Percentiles rank a stretch among this genome's conserved stretches.
Evolutionary conservation across 371 early-diverging fungal genomes (phyloP).

Genomic region (Haplosporangium sp.): DNA sequence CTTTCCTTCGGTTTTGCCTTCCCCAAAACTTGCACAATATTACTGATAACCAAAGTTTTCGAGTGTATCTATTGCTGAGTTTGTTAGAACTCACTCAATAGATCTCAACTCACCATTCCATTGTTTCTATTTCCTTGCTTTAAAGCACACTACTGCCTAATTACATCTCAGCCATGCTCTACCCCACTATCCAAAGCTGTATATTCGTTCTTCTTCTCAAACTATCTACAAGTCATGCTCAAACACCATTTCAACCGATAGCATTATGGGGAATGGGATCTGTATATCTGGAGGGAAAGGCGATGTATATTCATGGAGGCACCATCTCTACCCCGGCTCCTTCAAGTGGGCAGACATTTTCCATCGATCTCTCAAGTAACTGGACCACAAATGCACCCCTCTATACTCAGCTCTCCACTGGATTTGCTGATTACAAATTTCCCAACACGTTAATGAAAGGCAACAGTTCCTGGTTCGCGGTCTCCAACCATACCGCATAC

Average conservation of each 20-base stretch:
- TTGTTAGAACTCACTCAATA: too few relatives aligned
- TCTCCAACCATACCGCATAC: constrained; percentile 48
- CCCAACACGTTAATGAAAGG: constrained; percentile 7
- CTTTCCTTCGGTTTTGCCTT: too few relatives aligned
- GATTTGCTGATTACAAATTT: constrained; percentile 4
- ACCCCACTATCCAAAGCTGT: too few relatives aligned
- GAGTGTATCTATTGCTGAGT: too few relatives aligned
- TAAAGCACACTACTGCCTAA: too few relatives aligned
- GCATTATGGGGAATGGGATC: background rate
- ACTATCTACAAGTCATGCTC: background rate
- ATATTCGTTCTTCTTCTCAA: too few relatives aligned
- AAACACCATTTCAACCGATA: constrained; percentile 10
- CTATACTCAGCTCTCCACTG: constrained; percentile 3
- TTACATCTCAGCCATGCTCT: too few relatives aligned
- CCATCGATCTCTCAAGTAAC: constrained; percentile 26
- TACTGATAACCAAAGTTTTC: too few relatives aligned
- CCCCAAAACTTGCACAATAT: too few relatives aligned
- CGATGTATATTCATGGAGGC: constrained; percentile 26
- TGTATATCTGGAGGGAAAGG: constrained; percentile 18
- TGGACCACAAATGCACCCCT: constrained; percentile 19
- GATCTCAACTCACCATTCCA: too few relatives aligned
- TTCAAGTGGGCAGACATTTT: constrained; percentile 18
- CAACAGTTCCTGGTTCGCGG: constrained; percentile 20
- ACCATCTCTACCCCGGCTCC: background rate
- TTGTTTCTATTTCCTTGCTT: too few relatives aligned